A percentile compares a stretch with the other conserved stretches of the same genome.
phyloP scores from a whole-genome alignment of 176 grass and related monocot genomes.

The Dendrocalamus sinicus region DNA sequence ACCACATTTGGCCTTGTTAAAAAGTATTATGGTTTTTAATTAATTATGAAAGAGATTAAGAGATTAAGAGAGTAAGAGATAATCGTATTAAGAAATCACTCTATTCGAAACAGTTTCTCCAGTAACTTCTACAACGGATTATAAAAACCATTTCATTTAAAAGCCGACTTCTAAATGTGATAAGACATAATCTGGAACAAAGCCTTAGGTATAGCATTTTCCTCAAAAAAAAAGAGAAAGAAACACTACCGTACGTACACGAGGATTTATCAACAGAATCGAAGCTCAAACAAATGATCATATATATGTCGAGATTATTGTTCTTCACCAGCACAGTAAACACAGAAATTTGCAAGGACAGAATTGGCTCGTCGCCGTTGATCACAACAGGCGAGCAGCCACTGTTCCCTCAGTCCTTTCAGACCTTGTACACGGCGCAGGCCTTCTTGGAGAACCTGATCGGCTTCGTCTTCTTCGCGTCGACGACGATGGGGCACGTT shows the following conservation, averaged over 20 bases:
- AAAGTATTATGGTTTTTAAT: no score
- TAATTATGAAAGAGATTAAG: no score
- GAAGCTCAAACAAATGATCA: constrained; percentile 33
- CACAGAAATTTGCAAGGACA: constrained; percentile 30
- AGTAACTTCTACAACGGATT: no score
- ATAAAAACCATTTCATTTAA: no score
- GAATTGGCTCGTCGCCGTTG: neutral
- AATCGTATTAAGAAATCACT: no score
- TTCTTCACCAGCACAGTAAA: constrained; percentile 42
- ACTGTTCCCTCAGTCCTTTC: neutral
- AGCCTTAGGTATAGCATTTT: constrained; percentile 6
- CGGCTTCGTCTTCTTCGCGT: constrained; percentile 64
- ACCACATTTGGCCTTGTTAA: no score
- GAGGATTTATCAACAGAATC: constrained; percentile 40
- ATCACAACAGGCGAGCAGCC: neutral
- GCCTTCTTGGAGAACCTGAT: constrained; percentile 70
- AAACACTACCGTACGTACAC: neutral
- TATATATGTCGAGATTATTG: constrained; percentile 32
- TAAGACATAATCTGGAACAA: no score
- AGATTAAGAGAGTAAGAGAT: no score
- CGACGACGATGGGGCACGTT: constrained; percentile 59
- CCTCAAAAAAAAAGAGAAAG: neutral
- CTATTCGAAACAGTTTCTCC: fast-evolving
- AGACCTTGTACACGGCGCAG: constrained; percentile 55
- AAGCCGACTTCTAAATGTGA: no score